Evolutionary conservation across 2,329 filamentous ascomycete species (phyloP).

Genomic region (Amylocarpus encephaloides): DNA sequence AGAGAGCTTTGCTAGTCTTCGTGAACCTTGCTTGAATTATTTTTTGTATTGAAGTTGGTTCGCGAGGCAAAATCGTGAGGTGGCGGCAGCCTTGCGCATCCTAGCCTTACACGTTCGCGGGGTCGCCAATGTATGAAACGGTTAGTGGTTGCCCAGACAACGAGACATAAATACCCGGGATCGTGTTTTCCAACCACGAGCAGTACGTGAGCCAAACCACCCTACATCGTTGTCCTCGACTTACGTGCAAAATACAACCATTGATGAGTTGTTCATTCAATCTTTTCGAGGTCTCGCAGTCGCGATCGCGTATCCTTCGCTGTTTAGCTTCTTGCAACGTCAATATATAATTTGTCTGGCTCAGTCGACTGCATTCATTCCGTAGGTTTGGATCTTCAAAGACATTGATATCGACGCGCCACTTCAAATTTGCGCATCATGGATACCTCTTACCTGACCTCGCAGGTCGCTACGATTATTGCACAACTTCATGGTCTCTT

Average conservation of each 20-base stretch:
- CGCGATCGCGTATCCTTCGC: slow-evolving; percentile 23
- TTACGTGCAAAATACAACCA: slow-evolving; percentile 8
- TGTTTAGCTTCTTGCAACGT: slow-evolving; percentile 14
- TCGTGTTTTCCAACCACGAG: neutral
- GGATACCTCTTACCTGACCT: slow-evolving; percentile 87
- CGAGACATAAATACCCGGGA: neutral
- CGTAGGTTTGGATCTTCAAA: neutral
- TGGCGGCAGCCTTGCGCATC: slow-evolving; percentile 9
- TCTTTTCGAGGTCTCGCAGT: slow-evolving; percentile 21
- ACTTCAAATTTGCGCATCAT: slow-evolving; percentile 41
- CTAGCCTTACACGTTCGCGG: neutral
- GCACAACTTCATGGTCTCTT: slow-evolving; percentile 89
- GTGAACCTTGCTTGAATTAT: neutral
- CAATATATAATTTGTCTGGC: neutral
- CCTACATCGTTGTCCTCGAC: slow-evolving; percentile 4
- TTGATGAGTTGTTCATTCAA: slow-evolving; percentile 23
- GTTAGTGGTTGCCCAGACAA: neutral
- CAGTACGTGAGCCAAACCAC: no score
- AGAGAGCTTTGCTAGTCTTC: neutral
- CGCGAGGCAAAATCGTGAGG: neutral
- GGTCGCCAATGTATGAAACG: neutral
- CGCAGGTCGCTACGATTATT: slow-evolving; percentile 93
- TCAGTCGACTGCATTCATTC: neutral
- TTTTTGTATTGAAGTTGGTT: neutral
- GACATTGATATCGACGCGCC: slow-evolving; percentile 8